Evolutionary conservation across 345 rosid species (phyloP), one percentile per base, ranked within the genome.

Genomic region (Populus alba): DNA sequence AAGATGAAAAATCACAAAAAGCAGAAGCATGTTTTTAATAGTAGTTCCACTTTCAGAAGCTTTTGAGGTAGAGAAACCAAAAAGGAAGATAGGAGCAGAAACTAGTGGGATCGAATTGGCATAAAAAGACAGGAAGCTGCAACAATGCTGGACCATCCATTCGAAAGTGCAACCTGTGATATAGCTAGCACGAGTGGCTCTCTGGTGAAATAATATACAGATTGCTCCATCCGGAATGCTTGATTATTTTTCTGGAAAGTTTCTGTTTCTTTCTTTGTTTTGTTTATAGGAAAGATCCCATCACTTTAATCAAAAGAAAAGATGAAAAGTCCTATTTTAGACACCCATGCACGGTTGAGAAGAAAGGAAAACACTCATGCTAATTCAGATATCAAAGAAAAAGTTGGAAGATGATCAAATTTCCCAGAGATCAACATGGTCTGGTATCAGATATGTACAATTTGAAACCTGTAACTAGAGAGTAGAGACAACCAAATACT

Each of bases 361-460:
- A 22, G 20, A 53, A 6, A 53, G 20, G 66, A 59, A 74, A 29
- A 39, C 29, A 37, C 16, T 61, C 6, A 20, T 1, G 74, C 69
- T 66, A 51, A 55, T 53, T 57, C 20, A 10, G 76, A 6, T 16
- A 63, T 47, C 63, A 9, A 23, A 55, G 68, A 66, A 81, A 85
- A 79, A 39, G 45, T 57, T 72, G 55, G 49, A 53, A 12, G 70
- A 45, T 35, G 9, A 76, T 8, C 39, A 74, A 9, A 29, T 47
- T 70, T 72, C 31, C 39, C 29, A 59, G 25, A 81, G 73, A 70
- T 41, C 38, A 55, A 39, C 7, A 51, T 18, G 17, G 20, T 27
- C 67, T 66, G 27, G 66, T 16, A 62, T 41, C 63, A 68, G 33
- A 74, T 79, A 80, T 85, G 35, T 72, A 79, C 85, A 85, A 27